Conservation (phyloP, 2,329 filamentous ascomycete species). For the Fusarium xyrophilum region DNA sequence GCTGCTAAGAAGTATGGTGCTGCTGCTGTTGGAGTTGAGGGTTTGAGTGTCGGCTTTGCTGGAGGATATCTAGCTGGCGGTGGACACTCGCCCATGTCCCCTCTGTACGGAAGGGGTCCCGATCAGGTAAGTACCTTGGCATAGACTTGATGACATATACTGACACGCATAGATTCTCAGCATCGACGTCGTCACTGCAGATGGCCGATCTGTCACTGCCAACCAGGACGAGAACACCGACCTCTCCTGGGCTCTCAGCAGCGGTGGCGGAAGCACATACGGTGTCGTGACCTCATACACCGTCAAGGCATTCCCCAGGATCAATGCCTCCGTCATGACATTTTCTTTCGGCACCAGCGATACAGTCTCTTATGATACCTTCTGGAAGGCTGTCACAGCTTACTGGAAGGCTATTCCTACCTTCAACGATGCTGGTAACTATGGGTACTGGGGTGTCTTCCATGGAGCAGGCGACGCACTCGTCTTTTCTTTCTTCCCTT, state of each 20-base stretch:
- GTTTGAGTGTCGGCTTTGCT: slow-evolving; percentile 41
- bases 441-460: slow-evolving; percentile 36
- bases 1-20: slow-evolving; percentile 55
- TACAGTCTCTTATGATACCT: slow-evolving; percentile 18
- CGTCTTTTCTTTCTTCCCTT: slow-evolving; percentile 31
- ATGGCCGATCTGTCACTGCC: slow-evolving; percentile 29
- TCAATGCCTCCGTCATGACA: slow-evolving; percentile 32
- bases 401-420: slow-evolving; percentile 26
- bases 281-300: slow-evolving; percentile 45
- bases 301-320: slow-evolving; percentile 50
- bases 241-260: slow-evolving; percentile 51
- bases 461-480: slow-evolving; percentile 15
- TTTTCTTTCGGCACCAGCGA: slow-evolving; percentile 30
- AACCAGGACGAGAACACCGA: slow-evolving; percentile 26
- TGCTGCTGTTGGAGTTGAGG: slow-evolving; percentile 61
- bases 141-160: background rate
- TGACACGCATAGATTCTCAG: slow-evolving; percentile 19
- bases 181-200: slow-evolving; percentile 28
- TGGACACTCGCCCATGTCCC: slow-evolving; percentile 32
- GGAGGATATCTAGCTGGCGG: slow-evolving; percentile 36
- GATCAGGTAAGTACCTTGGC: slow-evolving; percentile 18
- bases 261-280: slow-evolving; percentile 50
- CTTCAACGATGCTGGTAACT: slow-evolving; percentile 31
- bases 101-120: slow-evolving; percentile 30
- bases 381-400: slow-evolving; percentile 31